These are phyloP conservation scores for Cystobasidium sp. DNA, from an alignment of 1,284 basidiomycete genomes.

Conservation along the genomic window DNA sequence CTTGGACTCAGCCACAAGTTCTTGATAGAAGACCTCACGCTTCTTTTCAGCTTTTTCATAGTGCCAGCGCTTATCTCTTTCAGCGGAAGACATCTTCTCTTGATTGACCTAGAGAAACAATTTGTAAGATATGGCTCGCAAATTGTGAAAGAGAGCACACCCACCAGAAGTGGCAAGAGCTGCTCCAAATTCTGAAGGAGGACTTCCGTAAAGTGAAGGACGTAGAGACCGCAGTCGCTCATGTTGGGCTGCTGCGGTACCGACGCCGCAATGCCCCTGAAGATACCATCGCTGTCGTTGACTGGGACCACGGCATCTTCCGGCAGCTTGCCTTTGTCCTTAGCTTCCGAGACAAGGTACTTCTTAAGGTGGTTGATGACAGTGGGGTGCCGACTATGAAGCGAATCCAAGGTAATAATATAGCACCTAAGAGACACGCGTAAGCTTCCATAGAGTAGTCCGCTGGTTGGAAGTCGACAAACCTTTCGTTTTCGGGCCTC, in stretches of 20 bases:
- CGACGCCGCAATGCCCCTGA: conserved; percentile 13
- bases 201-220: conserved; percentile 75
- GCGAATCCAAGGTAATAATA: conserved; percentile 85
- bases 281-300: conserved; percentile 1
- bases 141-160: background rate
- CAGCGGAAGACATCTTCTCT: background rate
- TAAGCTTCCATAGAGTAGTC: background rate
- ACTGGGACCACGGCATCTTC: conserved; percentile 55
- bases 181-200: conserved; percentile 67
- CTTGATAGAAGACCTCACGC: conserved; percentile 14
- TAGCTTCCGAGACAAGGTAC: conserved; percentile 79
- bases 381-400: conserved; percentile 70
- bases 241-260: conserved; percentile 69
- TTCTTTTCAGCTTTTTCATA: conserved; percentile 27
- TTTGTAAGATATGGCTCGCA: background rate
- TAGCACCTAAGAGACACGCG: conserved; percentile 63
- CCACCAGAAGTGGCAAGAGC: conserved; percentile 51
- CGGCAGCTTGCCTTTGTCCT: conserved; percentile 68
- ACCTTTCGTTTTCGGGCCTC: conserved; percentile 14
- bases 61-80: conserved; percentile 15
- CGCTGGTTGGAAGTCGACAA: background rate
- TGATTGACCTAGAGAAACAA: background rate
- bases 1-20: conserved; percentile 3
- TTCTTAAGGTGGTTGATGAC: conserved; percentile 67
- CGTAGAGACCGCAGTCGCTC: conserved; percentile 82